Percentiles rank a stretch among this genome's conserved stretches.
Evolutionary conservation across 345 rosid genomes (phyloP).

Genomic region (Orychophragmus violaceus): DNA sequence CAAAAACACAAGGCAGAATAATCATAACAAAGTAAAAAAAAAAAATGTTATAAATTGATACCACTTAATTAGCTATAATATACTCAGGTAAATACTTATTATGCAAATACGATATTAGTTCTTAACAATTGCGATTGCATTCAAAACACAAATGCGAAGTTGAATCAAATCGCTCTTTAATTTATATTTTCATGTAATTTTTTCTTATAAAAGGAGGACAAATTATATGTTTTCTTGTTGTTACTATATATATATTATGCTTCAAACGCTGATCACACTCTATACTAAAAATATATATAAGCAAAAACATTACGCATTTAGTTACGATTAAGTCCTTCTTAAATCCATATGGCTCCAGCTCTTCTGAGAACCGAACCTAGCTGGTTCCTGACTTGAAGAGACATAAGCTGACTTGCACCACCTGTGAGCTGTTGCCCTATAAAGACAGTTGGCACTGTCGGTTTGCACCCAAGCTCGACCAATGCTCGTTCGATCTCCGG

Average conservation of each 20-base stretch:
- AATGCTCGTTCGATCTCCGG: slow-evolving; percentile 49
- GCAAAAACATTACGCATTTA: background rate
- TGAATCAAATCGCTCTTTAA: background rate
- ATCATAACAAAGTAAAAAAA: background rate
- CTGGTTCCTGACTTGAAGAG: slow-evolving; percentile 59
- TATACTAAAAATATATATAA: slow-evolving; percentile 4
- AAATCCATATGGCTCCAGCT: slow-evolving; percentile 86
- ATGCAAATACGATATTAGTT: slow-evolving; percentile 8
- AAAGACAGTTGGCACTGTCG: slow-evolving; percentile 66
- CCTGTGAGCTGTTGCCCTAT: slow-evolving; percentile 67
- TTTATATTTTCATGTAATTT: background rate
- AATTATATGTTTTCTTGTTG: no score
- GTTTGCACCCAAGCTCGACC: slow-evolving; percentile 49
- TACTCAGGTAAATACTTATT: background rate
- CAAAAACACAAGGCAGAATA: background rate
- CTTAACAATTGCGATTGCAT: slow-evolving; percentile 1
- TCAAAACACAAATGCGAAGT: background rate
- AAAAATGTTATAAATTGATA: background rate
- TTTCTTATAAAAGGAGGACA: no score
- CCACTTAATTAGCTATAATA: background rate
- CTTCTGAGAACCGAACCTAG: slow-evolving; percentile 51
- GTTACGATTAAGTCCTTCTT: background rate
- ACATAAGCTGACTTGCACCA: slow-evolving; percentile 58
- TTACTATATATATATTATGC: background rate
- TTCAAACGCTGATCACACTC: slow-evolving; percentile 8